Conservation (phyloP, 2,329 filamentous ascomycete species). For the Neopestalotiopsis sp. region DNA sequence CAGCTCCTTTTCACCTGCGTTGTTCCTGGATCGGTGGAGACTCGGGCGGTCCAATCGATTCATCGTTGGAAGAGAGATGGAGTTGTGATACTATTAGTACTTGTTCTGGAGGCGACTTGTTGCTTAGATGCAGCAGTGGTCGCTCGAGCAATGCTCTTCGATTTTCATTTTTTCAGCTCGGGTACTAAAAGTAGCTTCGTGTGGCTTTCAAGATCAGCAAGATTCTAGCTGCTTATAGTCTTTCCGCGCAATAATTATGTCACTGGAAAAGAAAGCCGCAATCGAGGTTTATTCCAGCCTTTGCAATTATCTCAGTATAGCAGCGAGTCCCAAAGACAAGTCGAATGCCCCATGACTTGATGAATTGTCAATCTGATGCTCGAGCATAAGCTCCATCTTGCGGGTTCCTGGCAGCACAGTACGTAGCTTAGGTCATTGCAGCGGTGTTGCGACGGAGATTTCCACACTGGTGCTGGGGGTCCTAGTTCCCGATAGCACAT, state of each 20-base stretch:
- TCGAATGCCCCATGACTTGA: background rate
- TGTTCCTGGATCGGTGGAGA: conserved; percentile 10
- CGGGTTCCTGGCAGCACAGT: conserved; percentile 13
- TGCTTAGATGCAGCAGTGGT: too few species aligned
- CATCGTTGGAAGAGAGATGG: background rate
- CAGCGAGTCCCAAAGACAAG: too few species aligned
- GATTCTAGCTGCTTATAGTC: background rate
- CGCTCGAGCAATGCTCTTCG: too few species aligned
- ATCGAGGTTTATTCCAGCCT: conserved; percentile 7
- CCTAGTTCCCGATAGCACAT: background rate
- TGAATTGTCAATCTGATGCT: background rate
- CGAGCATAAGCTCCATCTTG: background rate
- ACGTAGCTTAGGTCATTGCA: conserved; percentile 6
- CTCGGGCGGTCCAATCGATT: background rate
- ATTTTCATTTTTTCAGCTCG: background rate
- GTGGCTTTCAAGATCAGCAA: conserved; percentile 11
- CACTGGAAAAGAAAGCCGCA: conserved; percentile 9
- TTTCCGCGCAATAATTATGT: background rate
- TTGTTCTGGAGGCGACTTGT: too few species aligned
- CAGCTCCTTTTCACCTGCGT: background rate
- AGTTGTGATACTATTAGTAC: too few species aligned
- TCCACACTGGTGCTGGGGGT: background rate
- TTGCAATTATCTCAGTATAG: background rate
- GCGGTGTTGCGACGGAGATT: background rate
- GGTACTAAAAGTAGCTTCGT: background rate